These are phyloP conservation scores for Infundibulicybe gibba DNA, from an alignment of 768 basidiomycete species.

Conservation along the genomic window DNA sequence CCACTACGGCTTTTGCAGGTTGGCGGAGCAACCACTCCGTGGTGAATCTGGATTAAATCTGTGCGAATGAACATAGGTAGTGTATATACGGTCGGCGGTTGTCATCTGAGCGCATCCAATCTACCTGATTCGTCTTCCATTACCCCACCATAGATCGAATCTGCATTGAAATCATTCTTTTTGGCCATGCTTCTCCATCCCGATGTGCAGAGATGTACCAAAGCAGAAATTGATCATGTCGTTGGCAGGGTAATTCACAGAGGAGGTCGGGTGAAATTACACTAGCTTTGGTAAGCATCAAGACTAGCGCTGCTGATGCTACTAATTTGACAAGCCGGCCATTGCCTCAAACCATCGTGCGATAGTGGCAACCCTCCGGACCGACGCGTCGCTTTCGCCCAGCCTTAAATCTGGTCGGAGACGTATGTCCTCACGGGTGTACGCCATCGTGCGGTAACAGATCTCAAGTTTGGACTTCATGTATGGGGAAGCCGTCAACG, in stretches of 20 bases:
- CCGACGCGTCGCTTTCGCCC: constrained; percentile 63
- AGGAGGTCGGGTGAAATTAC: too few species aligned
- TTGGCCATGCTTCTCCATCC: constrained; percentile 25
- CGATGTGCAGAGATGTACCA: constrained; percentile 24
- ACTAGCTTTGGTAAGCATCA: too few species aligned
- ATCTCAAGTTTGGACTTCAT: constrained; percentile 60
- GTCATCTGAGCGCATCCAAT: background rate
- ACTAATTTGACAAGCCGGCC: constrained; percentile 44
- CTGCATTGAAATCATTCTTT: constrained; percentile 24
- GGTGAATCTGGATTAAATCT: too few species aligned
- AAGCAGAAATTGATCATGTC: constrained; percentile 29
- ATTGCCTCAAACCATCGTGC: constrained; percentile 73
- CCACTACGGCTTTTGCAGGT: too few species aligned
- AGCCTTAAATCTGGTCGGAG: constrained; percentile 73
- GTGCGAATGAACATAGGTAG: constrained; percentile 4
- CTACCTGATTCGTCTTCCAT: background rate
- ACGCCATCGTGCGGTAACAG: constrained; percentile 79
- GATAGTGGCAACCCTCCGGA: constrained; percentile 62
- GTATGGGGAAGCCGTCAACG: constrained; percentile 66
- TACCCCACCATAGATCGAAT: constrained; percentile 15
- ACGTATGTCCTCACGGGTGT: constrained; percentile 50
- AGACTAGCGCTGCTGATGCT: too few species aligned
- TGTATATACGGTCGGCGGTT: constrained; percentile 10
- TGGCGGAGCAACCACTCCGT: too few species aligned
- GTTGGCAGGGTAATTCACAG: too few species aligned